Percentiles rank a stretch among this genome's conserved stretches.
These are phyloP conservation scores for Microcyclospora pomicola DNA, from an alignment of 2,329 filamentous ascomycete genomes.

Conservation along the genomic window DNA sequence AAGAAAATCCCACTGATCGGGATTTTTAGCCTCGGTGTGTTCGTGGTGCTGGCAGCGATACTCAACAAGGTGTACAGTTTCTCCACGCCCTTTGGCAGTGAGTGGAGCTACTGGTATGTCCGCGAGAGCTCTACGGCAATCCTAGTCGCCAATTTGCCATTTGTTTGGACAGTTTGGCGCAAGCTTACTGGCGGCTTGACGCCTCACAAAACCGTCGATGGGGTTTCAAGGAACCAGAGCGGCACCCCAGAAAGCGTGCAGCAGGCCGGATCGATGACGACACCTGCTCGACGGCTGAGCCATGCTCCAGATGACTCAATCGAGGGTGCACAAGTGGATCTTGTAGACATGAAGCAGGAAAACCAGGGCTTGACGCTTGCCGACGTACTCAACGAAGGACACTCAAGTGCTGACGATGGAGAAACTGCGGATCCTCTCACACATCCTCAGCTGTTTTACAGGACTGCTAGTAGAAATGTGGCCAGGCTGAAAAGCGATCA, in stretches of 20 bases:
- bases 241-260: constrained; percentile 1
- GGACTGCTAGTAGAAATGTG: not conserved
- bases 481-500: constrained; percentile 1
- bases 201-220: constrained; percentile 12
- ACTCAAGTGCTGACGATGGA: not conserved
- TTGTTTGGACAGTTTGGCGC: constrained; percentile 44
- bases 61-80: constrained; percentile 52
- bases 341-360: not conserved
- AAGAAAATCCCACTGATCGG: constrained; percentile 41
- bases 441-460: constrained; percentile 1
- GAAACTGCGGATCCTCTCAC: constrained; percentile 1
- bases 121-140: constrained; percentile 46
- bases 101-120: constrained; percentile 48
- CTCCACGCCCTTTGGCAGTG: constrained; percentile 38
- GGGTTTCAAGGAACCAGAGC: constrained; percentile 1
- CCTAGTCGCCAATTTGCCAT: constrained; percentile 47
- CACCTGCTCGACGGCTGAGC: not conserved
- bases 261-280: not conserved
- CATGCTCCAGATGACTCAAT: not conserved
- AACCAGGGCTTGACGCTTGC: not conserved
- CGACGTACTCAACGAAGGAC: not conserved
- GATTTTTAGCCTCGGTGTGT: constrained; percentile 44
- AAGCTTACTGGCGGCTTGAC: constrained; percentile 13
- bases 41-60: constrained; percentile 43
- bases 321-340: not conserved